Percentiles rank a stretch among this genome's conserved stretches.
Evolutionary conservation across 2,329 filamentous ascomycete genomes (phyloP).

Genomic region (Cryphonectria japonica): DNA sequence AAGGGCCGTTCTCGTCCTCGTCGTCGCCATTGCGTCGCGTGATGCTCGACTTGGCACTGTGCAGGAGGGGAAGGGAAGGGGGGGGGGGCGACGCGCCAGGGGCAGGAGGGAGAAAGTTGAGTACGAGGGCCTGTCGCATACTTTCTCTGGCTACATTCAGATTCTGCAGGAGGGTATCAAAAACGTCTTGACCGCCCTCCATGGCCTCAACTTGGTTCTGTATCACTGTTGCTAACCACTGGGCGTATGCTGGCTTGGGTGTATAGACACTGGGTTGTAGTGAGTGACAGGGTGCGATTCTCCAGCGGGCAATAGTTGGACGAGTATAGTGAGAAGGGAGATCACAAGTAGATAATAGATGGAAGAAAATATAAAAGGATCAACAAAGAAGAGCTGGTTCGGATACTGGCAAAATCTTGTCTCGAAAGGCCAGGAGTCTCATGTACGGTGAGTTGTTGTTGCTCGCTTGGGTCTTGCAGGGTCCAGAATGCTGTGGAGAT

Average conservation of each 20-base stretch:
- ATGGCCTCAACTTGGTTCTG: constrained; percentile 10
- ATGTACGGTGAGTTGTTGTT: constrained; percentile 21
- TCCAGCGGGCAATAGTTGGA: neutral
- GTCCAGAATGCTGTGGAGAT: constrained; percentile 10
- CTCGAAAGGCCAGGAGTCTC: constrained; percentile 2
- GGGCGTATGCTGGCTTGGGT: neutral
- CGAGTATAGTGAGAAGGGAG: neutral
- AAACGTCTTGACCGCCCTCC: constrained; percentile 23
- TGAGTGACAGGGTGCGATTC: neutral
- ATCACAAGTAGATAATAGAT: neutral
- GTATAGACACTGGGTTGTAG: neutral
- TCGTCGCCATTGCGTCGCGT: neutral
- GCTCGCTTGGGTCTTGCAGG: constrained; percentile 1
- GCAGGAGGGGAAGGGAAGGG: neutral
- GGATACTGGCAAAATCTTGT: neutral
- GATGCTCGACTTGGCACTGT: neutral
- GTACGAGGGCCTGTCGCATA: neutral
- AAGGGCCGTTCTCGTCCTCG: neutral
- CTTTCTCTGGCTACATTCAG: constrained; percentile 25
- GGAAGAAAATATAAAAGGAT: neutral
- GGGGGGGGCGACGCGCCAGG: neutral
- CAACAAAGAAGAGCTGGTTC: neutral
- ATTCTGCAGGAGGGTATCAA: constrained; percentile 26
- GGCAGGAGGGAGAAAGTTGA: too few species aligned
- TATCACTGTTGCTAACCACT: neutral